Conservation (phyloP, 164 flowering plant genomes). For the Euptelea pleiosperma region DNA sequence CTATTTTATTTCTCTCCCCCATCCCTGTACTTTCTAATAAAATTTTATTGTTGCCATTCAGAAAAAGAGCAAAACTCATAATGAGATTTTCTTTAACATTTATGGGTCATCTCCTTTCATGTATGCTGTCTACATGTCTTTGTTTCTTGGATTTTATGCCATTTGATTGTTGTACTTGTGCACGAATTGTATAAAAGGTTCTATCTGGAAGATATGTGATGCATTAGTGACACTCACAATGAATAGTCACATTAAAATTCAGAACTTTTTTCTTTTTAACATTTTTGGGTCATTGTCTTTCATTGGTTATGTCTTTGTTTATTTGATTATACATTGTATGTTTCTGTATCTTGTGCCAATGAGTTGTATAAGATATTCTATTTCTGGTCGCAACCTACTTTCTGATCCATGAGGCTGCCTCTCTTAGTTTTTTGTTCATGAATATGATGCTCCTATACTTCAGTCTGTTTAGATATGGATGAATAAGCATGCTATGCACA, state of each 20-base stretch:
- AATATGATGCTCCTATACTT: background rate
- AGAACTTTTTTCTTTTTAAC: background rate
- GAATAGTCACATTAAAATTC: background rate
- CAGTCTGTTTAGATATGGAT: background rate
- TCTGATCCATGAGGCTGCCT: constrained; percentile 1
- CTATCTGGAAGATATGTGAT: background rate
- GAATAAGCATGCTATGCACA: background rate
- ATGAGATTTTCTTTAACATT: background rate
- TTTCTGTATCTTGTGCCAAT: background rate
- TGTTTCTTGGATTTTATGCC: background rate
- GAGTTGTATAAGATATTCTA: background rate
- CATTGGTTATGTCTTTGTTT: background rate
- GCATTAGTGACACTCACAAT: no score
- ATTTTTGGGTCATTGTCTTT: background rate
- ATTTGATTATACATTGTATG: background rate
- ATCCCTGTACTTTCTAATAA: no score
- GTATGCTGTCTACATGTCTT: background rate
- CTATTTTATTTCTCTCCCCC: no score
- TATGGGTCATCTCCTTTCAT: background rate
- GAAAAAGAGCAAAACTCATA: no score
- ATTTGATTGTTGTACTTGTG: background rate
- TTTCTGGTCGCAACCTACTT: background rate
- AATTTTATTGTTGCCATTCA: no score
- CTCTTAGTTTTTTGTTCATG: background rate
- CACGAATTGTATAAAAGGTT: background rate